phyloP scores from a whole-genome alignment of 208 protist species.

The Trichomonas vaginalis region DNA sequence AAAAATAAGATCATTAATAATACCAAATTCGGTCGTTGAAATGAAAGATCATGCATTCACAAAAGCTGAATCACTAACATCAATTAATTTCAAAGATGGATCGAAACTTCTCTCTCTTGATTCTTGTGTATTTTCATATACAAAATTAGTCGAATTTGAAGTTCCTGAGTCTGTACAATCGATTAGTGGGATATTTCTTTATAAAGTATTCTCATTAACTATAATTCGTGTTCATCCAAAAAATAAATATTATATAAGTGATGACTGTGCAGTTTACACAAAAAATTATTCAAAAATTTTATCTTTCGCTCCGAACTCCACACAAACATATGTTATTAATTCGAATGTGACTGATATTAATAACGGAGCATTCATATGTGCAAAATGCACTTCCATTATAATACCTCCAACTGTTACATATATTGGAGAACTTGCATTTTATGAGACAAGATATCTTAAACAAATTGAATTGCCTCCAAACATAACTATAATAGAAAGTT shows the following conservation, averaged over 20 bases:
- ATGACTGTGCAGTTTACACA: not conserved
- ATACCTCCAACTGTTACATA: not conserved
- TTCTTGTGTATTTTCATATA: not conserved
- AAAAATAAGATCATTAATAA: not conserved
- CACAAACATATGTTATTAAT: not conserved
- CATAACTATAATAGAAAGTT: not conserved
- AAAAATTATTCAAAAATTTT: not conserved
- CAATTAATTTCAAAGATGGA: not conserved
- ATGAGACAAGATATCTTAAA: not conserved
- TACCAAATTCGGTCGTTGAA: not conserved
- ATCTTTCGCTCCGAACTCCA: not conserved
- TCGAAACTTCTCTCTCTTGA: not conserved
- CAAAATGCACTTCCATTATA: not conserved
- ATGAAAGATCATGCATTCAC: not conserved
- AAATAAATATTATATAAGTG: not conserved
- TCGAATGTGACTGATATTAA: not conserved
- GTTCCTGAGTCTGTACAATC: not conserved
- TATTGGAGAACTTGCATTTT: not conserved
- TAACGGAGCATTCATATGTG: not conserved
- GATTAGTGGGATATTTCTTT: not conserved
- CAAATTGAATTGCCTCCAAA: not conserved
- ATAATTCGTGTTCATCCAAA: not conserved
- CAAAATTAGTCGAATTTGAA: not conserved
- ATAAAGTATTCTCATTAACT: not conserved
- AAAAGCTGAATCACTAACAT: not conserved